Evolutionary conservation across 495 filamentous ascomycete species (phyloP).

Genomic region (Penicillium silybi): DNA sequence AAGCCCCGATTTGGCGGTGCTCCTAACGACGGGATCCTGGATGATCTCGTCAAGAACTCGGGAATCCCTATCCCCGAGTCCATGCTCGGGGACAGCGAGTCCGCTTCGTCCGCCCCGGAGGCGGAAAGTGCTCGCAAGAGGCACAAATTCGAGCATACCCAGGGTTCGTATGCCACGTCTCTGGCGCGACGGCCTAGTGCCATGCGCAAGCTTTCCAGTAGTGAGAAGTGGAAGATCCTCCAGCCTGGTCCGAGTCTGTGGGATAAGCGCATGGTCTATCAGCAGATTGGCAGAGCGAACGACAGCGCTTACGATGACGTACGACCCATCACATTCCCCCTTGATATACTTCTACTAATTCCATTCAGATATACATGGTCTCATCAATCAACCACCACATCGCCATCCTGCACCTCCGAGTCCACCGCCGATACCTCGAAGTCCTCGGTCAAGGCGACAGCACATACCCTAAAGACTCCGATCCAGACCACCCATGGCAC

Average conservation of each 20-base stretch:
- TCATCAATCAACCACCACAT: conserved; percentile 82
- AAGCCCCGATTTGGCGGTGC: conserved; percentile 74
- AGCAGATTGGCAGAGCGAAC: conserved; percentile 61
- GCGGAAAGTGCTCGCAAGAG: conserved; percentile 37
- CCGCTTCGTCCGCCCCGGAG: conserved; percentile 10
- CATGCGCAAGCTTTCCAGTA: conserved; percentile 32
- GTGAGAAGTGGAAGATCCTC: conserved; percentile 48
- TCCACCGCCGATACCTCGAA: conserved; percentile 63
- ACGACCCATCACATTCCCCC: conserved; percentile 12
- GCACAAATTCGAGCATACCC: conserved; percentile 32
- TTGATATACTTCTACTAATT: conserved; percentile 2
- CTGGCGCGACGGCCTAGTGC: conserved; percentile 27
- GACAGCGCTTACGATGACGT: conserved; percentile 54
- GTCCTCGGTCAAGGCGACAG: conserved; percentile 40
- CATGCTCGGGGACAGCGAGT: conserved; percentile 24
- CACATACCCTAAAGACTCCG: conserved; percentile 34
- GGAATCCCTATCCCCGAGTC: conserved; percentile 24
- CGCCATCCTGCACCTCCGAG: conserved; percentile 66
- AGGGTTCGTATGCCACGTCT: conserved; percentile 23
- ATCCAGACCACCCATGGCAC: conserved; percentile 58
- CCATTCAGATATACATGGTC: conserved; percentile 68
- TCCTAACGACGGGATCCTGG: conserved; percentile 58
- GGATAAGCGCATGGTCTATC: conserved; percentile 74
- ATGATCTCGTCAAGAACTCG: conserved; percentile 34
- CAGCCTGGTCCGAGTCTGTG: conserved; percentile 62